These are phyloP conservation scores for Circinella umbellata DNA, from an alignment of 371 early-diverging fungal genomes.

Conservation along the genomic window DNA sequence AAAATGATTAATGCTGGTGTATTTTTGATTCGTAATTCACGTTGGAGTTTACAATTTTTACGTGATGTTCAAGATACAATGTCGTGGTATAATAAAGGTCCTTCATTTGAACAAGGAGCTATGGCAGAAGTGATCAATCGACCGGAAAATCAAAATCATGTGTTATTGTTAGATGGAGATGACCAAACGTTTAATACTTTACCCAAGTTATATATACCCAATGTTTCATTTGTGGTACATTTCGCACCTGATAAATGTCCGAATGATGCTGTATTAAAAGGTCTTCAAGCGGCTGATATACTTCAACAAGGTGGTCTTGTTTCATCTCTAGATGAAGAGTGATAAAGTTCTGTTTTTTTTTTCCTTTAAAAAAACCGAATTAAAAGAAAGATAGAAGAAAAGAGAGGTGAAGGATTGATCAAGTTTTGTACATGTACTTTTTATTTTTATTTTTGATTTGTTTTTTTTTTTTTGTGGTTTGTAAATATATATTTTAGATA, in stretches of 20 bases:
- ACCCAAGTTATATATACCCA: slow-evolving; percentile 51
- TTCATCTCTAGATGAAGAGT: slow-evolving; percentile 22
- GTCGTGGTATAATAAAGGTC: slow-evolving; percentile 49
- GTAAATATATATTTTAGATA: background rate
- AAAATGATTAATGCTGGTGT: slow-evolving; percentile 68
- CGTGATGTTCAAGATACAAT: slow-evolving; percentile 52
- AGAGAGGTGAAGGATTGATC: background rate
- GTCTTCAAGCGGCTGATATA: slow-evolving; percentile 36
- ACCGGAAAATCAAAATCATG: slow-evolving; percentile 34
- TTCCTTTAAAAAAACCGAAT: too few species aligned
- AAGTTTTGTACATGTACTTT: background rate
- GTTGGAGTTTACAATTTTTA: slow-evolving; percentile 59
- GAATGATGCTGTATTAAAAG: slow-evolving; percentile 53
- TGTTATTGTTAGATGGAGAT: slow-evolving; percentile 54
- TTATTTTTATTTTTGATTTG: background rate
- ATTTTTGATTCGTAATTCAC: slow-evolving; percentile 65
- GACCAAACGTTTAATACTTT: slow-evolving; percentile 70
- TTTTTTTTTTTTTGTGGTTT: too few species aligned
- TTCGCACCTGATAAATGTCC: slow-evolving; percentile 71
- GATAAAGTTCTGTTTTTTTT: background rate
- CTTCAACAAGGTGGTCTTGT: slow-evolving; percentile 32
- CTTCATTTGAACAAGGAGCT: slow-evolving; percentile 65
- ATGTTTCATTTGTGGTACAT: slow-evolving; percentile 64
- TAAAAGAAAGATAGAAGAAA: background rate
- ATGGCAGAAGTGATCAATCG: slow-evolving; percentile 64